Conservation (phyloP, 306 rosid species). For the Crataegus laevigata region DNA sequence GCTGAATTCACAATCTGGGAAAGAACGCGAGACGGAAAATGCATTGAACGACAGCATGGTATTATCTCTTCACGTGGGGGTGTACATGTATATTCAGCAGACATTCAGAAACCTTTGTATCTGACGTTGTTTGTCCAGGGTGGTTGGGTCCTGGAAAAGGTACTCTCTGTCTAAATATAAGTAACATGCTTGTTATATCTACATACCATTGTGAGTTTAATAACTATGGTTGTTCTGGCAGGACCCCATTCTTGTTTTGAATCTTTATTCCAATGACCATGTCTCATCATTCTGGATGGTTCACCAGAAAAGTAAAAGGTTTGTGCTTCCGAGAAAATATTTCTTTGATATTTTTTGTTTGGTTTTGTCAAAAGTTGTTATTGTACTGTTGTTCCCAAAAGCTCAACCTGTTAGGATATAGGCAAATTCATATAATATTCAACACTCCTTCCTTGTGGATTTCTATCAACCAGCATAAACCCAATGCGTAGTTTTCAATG, state of each 20-base stretch:
- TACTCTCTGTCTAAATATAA: constrained; percentile 20
- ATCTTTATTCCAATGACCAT: constrained; percentile 56
- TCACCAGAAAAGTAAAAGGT: constrained; percentile 82
- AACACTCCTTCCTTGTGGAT: background rate
- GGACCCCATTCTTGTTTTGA: constrained; percentile 80
- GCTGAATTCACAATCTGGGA: constrained; percentile 75
- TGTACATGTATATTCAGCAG: constrained; percentile 76
- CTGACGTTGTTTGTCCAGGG: constrained; percentile 71
- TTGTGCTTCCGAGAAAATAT: constrained; percentile 5
- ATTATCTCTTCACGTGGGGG: constrained; percentile 62
- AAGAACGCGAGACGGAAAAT: constrained; percentile 64
- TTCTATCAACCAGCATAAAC: background rate
- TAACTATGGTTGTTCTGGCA: constrained; percentile 18
- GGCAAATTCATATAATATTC: background rate
- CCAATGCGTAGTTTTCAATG: background rate
- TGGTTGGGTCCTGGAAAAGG: constrained; percentile 97
- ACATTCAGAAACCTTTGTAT: constrained; percentile 72
- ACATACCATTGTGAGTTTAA: background rate
- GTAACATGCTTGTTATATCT: background rate
- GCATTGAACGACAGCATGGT: constrained; percentile 53
- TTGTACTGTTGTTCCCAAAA: background rate
- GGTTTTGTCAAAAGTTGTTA: background rate
- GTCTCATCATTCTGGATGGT: constrained; percentile 86
- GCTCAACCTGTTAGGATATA: background rate
- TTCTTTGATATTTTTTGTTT: background rate